Conservation (phyloP, 2,329 filamentous ascomycete species). For the Rhinocladiella similis region DNA sequence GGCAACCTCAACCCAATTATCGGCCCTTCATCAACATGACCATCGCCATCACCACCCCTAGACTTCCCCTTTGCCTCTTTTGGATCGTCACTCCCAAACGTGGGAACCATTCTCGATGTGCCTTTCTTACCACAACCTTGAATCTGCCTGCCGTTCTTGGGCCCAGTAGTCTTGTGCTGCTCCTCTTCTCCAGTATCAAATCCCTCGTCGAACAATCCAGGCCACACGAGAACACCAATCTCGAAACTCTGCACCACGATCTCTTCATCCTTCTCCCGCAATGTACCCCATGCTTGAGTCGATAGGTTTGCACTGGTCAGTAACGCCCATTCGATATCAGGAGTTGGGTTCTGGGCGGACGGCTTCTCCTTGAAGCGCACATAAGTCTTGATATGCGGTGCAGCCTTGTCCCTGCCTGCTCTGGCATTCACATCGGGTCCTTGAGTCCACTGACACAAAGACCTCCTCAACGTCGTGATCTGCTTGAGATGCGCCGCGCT, state of each 20-base stretch:
- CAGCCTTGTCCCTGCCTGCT: constrained; percentile 66
- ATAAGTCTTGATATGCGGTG: constrained; percentile 89
- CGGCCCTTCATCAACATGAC: constrained; percentile 3
- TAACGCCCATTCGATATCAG: constrained; percentile 76
- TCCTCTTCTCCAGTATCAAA: constrained; percentile 15
- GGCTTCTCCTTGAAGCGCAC: constrained; percentile 59
- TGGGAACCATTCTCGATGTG: constrained; percentile 63
- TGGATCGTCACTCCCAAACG: constrained; percentile 64
- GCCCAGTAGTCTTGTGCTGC: neutral
- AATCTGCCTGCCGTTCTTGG: neutral
- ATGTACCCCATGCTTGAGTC: constrained; percentile 83
- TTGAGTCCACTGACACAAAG: constrained; percentile 69
- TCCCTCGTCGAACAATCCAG: constrained; percentile 54
- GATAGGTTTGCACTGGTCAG: constrained; percentile 90
- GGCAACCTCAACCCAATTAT: constrained; percentile 72
- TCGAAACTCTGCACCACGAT: constrained; percentile 79
- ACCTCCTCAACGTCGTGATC: constrained; percentile 67
- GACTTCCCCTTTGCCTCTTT: constrained; percentile 7
- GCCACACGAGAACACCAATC: constrained; percentile 81
- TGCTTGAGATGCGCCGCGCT: constrained; percentile 71
- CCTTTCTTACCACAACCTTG: neutral
- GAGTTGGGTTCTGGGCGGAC: constrained; percentile 17
- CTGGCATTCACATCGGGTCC: constrained; percentile 36
- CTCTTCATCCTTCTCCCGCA: constrained; percentile 46
- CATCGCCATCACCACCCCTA: neutral